These are phyloP conservation scores for Xylaria castorea DNA, from an alignment of 495 filamentous ascomycete species.

Conservation along the genomic window DNA sequence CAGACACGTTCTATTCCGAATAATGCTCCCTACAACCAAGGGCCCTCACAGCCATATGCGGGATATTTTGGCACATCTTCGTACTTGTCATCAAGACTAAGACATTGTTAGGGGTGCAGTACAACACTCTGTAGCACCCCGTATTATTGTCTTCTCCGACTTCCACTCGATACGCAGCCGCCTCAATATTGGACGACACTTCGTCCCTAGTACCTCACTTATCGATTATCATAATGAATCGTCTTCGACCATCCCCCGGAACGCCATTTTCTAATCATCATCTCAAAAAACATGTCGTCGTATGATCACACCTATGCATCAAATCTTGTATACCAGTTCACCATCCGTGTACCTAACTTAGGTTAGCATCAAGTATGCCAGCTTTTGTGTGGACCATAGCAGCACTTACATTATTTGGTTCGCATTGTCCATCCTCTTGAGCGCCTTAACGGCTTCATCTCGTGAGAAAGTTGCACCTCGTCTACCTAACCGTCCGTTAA, in stretches of 20 bases:
- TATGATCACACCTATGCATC: conserved; percentile 28
- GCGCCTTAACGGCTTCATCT: conserved; percentile 75
- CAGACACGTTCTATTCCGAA: neutral
- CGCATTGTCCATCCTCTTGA: conserved; percentile 77
- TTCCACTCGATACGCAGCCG: neutral
- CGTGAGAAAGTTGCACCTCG: conserved; percentile 64
- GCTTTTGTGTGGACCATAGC: neutral
- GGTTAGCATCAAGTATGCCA: conserved; percentile 35
- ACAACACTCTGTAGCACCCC: neutral
- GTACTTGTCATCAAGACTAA: neutral
- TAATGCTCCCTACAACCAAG: neutral
- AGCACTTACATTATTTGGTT: conserved; percentile 91
- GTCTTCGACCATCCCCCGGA: conserved; percentile 10
- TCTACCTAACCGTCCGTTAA: conserved; percentile 73
- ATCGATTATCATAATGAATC: conserved; percentile 3
- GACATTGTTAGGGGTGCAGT: neutral
- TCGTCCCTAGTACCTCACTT: neutral
- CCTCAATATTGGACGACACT: neutral
- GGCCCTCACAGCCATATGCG: neutral
- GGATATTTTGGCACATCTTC: neutral
- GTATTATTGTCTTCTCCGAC: neutral
- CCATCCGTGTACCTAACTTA: conserved; percentile 52
- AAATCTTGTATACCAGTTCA: conserved; percentile 56
- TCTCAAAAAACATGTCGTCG: neutral
- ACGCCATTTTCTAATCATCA: conserved; percentile 24